Evolutionary conservation across 2,329 filamentous ascomycete species (phyloP).

Genomic region (Grosmannia penicillata): DNA sequence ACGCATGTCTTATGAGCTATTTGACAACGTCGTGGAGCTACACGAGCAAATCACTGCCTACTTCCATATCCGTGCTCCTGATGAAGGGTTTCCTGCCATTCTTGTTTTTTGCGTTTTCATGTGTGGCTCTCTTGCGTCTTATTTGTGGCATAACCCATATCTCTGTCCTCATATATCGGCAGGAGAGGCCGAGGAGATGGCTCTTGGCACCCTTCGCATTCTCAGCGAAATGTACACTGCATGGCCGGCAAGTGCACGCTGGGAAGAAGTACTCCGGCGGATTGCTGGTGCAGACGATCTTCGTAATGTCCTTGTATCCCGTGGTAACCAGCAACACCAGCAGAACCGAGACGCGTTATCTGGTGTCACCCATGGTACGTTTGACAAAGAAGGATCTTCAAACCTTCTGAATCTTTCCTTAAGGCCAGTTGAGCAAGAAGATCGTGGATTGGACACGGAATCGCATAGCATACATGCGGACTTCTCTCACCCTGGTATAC

Average conservation of each 20-base stretch:
- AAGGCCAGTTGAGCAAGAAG: too few relatives aligned
- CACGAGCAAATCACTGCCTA: slow-evolving; percentile 20
- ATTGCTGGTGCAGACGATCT: slow-evolving; percentile 8
- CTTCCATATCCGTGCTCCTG: slow-evolving; percentile 5
- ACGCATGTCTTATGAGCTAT: slow-evolving; percentile 14
- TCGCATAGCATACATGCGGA: too few relatives aligned
- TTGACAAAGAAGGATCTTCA: too few relatives aligned
- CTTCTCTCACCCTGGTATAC: too few relatives aligned
- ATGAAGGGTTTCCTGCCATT: slow-evolving; percentile 17
- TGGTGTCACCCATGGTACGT: too few relatives aligned
- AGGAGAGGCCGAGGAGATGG: slow-evolving; percentile 9
- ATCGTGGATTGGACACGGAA: too few relatives aligned
- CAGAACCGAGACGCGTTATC: too few relatives aligned
- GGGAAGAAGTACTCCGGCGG: slow-evolving; percentile 12
- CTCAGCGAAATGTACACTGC: slow-evolving; percentile 11
- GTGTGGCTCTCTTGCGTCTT: slow-evolving; percentile 19
- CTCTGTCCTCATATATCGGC: slow-evolving; percentile 8
- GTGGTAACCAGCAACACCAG: too few relatives aligned
- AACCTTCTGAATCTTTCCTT: too few relatives aligned
- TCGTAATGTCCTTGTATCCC: too few relatives aligned
- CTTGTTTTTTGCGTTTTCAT: slow-evolving; percentile 25
- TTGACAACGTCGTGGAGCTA: slow-evolving; percentile 19
- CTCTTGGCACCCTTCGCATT: slow-evolving; percentile 9
- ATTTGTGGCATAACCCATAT: slow-evolving; percentile 7
- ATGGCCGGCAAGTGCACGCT: slow-evolving; percentile 12